Evolutionary conservation across 306 rosid genomes (phyloP), one percentile per base, ranked within the genome.

Genomic region (Pyrus pyrifolia): DNA sequence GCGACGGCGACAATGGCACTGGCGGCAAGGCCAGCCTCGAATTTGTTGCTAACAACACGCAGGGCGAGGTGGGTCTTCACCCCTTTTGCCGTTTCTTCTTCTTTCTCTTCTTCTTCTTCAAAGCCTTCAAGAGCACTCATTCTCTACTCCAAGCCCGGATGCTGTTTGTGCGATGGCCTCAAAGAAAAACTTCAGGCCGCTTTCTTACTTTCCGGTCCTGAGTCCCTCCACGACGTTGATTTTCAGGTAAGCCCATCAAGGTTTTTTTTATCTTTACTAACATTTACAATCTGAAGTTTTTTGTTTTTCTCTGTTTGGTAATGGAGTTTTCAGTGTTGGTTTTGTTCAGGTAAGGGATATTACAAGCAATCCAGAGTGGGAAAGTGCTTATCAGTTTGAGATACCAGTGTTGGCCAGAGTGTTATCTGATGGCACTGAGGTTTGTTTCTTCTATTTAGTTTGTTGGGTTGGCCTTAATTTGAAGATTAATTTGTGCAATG

Each of bases 121-220:
- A 11, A 79, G 6, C 3, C 81, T 18, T 51, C 89, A 46, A 82
- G 96, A 84, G 86, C 87, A 62, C 93, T 96, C 64, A 69, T 92
- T 68, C 93, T 96, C 38, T 96, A 96, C 89, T 96, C 96, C 0
- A 96, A 92, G 80, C 96, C 97, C 67, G 97, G 89, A 27, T 92
- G 99, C 91, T 92, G 99, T 83, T 86, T 96, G 88, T 96, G 99
- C 86, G 96, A 92, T 71, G 99, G 96, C 53, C 98, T 96, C 84
- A 92, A 96, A 88, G 98, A 92, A 23, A 96, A 96, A 82, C 99
- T 96, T 70, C 93, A 91, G 31, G 84, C 93, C 11, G 97, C 97
- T 3, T 88, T 92, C 83, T 81, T 81, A 33, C 80, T 89, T 51
- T 66, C 89, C 13, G 96, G 85, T 27, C 88, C 96, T 6, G 87